Conservation (phyloP, 192 early-diverging fungal genomes). For the Dissophora globulifera region DNA sequence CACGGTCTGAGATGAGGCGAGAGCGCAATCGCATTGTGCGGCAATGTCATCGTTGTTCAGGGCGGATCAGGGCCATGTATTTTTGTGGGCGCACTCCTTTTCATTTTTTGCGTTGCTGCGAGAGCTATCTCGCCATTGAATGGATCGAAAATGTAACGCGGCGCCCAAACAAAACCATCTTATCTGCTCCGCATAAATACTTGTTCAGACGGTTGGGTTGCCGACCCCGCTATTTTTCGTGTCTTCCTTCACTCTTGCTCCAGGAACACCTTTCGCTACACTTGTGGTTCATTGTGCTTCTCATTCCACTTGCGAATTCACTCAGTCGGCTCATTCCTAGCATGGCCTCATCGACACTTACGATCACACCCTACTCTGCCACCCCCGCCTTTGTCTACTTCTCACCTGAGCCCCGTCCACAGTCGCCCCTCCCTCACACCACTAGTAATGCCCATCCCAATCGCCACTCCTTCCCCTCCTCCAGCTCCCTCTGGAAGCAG, state of each 20-base stretch:
- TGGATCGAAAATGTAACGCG: too few relatives aligned
- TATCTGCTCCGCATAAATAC: too few relatives aligned
- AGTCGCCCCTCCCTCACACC: not conserved
- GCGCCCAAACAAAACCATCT: too few relatives aligned
- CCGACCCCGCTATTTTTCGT: not conserved
- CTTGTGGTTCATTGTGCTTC: not conserved
- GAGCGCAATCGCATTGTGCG: too few relatives aligned
- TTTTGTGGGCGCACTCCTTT: too few relatives aligned
- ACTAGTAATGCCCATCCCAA: slow-evolving; percentile 7
- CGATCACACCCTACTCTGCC: not conserved
- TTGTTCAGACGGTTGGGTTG: too few relatives aligned
- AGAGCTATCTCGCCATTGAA: too few relatives aligned
- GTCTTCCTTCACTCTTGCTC: not conserved
- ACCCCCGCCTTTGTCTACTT: slow-evolving; percentile 4
- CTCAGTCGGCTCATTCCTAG: not conserved
- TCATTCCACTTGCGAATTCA: not conserved
- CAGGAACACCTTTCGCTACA: not conserved
- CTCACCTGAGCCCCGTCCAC: not conserved
- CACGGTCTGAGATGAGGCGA: too few relatives aligned
- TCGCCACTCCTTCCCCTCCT: slow-evolving; percentile 30
- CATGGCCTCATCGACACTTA: not conserved
- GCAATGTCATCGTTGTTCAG: too few relatives aligned
- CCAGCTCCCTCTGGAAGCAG: slow-evolving; percentile 31
- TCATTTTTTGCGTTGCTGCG: too few relatives aligned
- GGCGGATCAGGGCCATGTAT: too few relatives aligned